phyloP scores from a whole-genome alignment of 345 rosid species.

The Linum usitatissimum region DNA sequence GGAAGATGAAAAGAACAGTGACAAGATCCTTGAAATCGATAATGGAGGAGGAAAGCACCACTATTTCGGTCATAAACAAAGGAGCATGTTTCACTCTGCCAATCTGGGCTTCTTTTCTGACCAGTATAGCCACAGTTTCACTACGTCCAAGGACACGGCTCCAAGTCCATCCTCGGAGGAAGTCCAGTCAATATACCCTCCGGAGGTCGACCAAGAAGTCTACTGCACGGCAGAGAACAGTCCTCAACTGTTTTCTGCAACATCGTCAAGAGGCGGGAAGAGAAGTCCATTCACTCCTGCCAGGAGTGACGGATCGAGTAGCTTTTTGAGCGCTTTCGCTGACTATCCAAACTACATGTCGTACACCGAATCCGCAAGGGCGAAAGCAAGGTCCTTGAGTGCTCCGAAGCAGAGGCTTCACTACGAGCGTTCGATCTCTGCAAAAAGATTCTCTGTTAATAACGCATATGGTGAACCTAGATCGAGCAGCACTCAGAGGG shows the following conservation, averaged over 20 bases:
- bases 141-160: constrained; percentile 35
- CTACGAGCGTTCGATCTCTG: constrained; percentile 56
- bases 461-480: constrained; percentile 35
- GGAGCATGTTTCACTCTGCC: constrained; percentile 40
- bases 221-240: constrained; percentile 63
- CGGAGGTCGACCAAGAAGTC: constrained; percentile 25
- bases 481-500: constrained; percentile 34
- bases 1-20: constrained; percentile 44
- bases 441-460: constrained; percentile 39
- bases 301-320: constrained; percentile 66
- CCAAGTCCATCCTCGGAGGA: constrained; percentile 50
- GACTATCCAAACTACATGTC: constrained; percentile 89
- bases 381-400: constrained; percentile 63
- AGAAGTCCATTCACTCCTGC: constrained; percentile 58
- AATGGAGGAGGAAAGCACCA: constrained; percentile 42
- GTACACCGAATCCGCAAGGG: constrained; percentile 75
- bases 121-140: constrained; percentile 28
- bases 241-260: constrained; percentile 58
- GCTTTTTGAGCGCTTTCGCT: constrained; percentile 41
- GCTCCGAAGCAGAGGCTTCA: constrained; percentile 78
- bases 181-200: constrained; percentile 42
- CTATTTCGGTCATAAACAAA: constrained; percentile 27
- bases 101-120: constrained; percentile 26
- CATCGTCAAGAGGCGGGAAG: constrained; percentile 49
- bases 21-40: constrained; percentile 70